Base-by-base conservation (phyloP, 2,329 filamentous ascomycete species). In the Stagonosporopsis rhizophila region DNA sequence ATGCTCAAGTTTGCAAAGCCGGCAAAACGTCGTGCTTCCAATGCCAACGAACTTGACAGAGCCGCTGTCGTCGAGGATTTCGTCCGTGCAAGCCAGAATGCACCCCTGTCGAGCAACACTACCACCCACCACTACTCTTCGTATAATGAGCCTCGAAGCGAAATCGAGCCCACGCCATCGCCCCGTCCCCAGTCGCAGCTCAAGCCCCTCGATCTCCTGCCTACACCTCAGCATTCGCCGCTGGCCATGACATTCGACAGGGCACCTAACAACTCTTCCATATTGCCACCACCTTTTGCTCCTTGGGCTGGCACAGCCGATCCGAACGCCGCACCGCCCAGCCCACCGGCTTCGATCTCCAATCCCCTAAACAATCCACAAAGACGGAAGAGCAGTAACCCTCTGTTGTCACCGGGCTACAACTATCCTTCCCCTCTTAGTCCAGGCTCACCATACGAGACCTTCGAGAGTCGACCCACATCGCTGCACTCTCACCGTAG, bases 141-240 rank as follows among this genome's bases (percentile, higher is more conserved):
- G 1, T 52, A 52, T 25, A 34, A 44, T 17, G 23, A 47, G 17
- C 48, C 30, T 34, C 28, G 4, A 20, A n/a, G 11, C 28, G 44
- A 50, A 19, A 30, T 39, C 17, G 47, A 52, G 20, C 37, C 56
- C 45, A 32, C 44, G 30, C 28, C 50, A 38, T 44, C 34, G 22
- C 38, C 51, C 38, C 30, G 50, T 49, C 30, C 60, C 53, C 44
- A 45, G 17, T 34, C 61, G 41, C 28, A 56, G 57, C 20, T 63
- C 60, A 32, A 56, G 39, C 34, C 44, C 49, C 39, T 48, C 32
- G 59, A 62, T 14, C 51, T 61, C n/a, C 51, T 66, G 14, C 66
- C 66, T 5, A 69, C 66, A 30, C 66, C 66, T 19, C 53, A 61
- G 22, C 62, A 68, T 48, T 68, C 66, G 17, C 66, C 66, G 17